A percentile compares a stretch with the other conserved stretches of the same genome.
Evolutionary conservation across 495 filamentous ascomycete genomes (phyloP).

Genomic region (Xylaria sp.): DNA sequence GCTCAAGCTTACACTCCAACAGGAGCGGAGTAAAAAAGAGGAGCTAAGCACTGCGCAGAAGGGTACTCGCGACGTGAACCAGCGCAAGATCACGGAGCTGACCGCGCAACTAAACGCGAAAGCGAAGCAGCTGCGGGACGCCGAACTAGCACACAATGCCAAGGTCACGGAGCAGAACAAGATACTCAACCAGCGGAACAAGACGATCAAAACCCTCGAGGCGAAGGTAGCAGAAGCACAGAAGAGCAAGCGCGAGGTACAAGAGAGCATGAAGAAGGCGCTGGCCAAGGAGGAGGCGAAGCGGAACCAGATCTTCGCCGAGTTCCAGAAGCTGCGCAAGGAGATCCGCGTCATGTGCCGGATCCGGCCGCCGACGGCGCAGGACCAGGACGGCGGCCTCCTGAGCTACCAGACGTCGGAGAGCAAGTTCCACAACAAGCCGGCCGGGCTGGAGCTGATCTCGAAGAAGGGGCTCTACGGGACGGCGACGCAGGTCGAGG

Average conservation of each 20-base stretch:
- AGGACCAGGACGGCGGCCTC: constrained; percentile 52
- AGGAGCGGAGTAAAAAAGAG: background rate
- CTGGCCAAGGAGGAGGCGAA: constrained; percentile 84
- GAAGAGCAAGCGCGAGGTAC: too few relatives aligned
- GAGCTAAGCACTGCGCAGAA: background rate
- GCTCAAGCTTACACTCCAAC: background rate
- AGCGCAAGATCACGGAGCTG: background rate
- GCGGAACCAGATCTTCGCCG: constrained; percentile 86
- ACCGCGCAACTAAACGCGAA: background rate
- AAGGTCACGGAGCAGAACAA: background rate
- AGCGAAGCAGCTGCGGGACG: background rate
- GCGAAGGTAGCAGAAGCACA: background rate
- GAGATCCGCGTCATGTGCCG: constrained; percentile 97
- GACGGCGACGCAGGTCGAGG: constrained; percentile 56
- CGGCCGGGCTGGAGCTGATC: constrained; percentile 69
- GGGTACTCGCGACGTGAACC: background rate
- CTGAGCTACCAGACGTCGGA: constrained; percentile 75
- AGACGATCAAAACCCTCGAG: constrained; percentile 1
- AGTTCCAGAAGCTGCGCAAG: constrained; percentile 92
- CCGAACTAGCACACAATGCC: background rate
- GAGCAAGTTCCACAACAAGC: constrained; percentile 23
- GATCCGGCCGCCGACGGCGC: constrained; percentile 74
- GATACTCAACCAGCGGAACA: background rate
- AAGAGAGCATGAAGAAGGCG: constrained; percentile 54
- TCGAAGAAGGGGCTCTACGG: constrained; percentile 56